Evolutionary conservation across 768 basidiomycete species (phyloP), one percentile per base, ranked within the genome.

Genomic region (Trametes elegans): DNA sequence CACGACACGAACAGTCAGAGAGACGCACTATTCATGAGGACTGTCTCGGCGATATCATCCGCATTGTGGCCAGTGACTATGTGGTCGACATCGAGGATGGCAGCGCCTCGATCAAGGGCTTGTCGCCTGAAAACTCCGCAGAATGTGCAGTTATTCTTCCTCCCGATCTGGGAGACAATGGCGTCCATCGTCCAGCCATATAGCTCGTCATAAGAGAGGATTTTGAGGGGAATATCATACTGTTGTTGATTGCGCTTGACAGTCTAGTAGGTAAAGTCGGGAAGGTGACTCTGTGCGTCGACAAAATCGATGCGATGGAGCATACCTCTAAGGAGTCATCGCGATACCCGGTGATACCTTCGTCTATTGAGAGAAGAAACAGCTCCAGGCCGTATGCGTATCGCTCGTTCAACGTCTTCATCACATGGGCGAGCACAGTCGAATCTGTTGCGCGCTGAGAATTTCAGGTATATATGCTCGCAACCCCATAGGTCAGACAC

Each of bases 181-280:
- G 83, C 80, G 63, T 99, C 97, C 96, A 99, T 99, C 2, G 96
- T 98, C 96, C 97, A 98, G 16, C 97, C 97, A 62, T 98, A 99
- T 5, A 98, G 79, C 64, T 98, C 95, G 58, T 93, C 86, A 60
- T 99, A 99, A 1, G 91, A 92, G 23, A 98, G 78, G 53, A 99
- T 98, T 74, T 96, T 97, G 34, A 99, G 81, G 0, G 96, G 95
- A 71, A 98, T 87, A 41, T 86, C 80, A 67, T 99, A 98, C 71
- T 99, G 95, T 55, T 88, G 79, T 64, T 97, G 93, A 70, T 99
- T 99, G 36, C 94, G 83, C 71, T 98, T 98, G 36, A 99, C 97
- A 0, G 97, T 98, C 96, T 98, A 69, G 19, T n/a, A n/a, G n/a
- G n/a, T n/a, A n/a, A n/a, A n/a, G n/a, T n/a, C n/a, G n/a, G n/a